These are phyloP conservation scores for Sporothrix pseudoabietina DNA, from an alignment of 2,329 filamentous ascomycete genomes.

Conservation along the genomic window DNA sequence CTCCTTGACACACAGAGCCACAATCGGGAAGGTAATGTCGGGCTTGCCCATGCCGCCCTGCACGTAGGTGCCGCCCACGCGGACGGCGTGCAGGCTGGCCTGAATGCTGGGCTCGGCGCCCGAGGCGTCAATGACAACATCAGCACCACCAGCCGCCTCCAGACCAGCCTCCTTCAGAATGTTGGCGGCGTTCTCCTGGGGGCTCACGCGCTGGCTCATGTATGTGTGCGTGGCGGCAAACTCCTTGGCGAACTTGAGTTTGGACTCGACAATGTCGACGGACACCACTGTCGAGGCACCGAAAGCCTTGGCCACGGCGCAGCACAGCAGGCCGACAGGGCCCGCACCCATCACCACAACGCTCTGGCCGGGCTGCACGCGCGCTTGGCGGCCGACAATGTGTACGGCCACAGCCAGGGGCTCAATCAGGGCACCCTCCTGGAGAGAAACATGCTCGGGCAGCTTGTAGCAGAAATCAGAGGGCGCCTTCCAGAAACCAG, in stretches of 20 bases:
- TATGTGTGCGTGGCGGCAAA: constrained; percentile 75
- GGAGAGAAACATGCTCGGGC: constrained; percentile 71
- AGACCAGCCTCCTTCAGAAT: constrained; percentile 67
- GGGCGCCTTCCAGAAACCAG: constrained; percentile 80
- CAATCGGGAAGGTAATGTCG: constrained; percentile 89
- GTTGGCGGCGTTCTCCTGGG: constrained; percentile 73
- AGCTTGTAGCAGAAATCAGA: constrained; percentile 94
- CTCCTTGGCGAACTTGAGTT: constrained; percentile 74
- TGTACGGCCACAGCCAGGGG: constrained; percentile 85
- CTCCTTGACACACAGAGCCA: constrained; percentile 87
- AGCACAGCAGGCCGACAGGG: constrained; percentile 84
- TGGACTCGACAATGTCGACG: constrained; percentile 80
- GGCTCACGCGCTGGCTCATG: constrained; percentile 60
- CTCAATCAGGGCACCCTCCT: constrained; percentile 90
- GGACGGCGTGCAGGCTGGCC: constrained; percentile 69
- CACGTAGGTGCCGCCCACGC: constrained; percentile 73
- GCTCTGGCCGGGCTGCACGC: constrained; percentile 70
- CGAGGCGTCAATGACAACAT: constrained; percentile 78
- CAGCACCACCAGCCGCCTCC: constrained; percentile 59
- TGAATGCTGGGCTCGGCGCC: constrained; percentile 80
- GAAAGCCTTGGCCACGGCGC: constrained; percentile 79
- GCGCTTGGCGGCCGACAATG: constrained; percentile 70
- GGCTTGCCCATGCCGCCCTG: constrained; percentile 88
- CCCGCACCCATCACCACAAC: constrained; percentile 87
- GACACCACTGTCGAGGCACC: constrained; percentile 84